phyloP scores from a whole-genome alignment of 306 rosid genomes.

The Lathyrus tuberosus region DNA sequence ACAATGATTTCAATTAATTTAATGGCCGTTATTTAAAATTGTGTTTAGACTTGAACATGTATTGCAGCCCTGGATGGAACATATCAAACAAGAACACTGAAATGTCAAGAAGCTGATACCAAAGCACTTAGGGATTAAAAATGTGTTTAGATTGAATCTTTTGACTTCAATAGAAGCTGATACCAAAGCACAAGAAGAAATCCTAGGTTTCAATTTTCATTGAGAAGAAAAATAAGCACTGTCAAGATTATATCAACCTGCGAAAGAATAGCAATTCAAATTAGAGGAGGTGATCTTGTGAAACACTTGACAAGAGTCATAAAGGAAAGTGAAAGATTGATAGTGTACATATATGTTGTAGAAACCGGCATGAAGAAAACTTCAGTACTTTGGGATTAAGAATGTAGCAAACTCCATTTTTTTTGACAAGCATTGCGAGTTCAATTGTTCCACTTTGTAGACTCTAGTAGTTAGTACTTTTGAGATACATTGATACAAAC shows the following conservation, averaged over 20 bases:
- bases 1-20: too few relatives aligned
- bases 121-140: too few relatives aligned
- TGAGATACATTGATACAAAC: slow-evolving; percentile 44
- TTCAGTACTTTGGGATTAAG: slow-evolving; percentile 5
- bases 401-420: slow-evolving; percentile 10
- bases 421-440: slow-evolving; percentile 15
- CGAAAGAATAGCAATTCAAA: slow-evolving; percentile 33
- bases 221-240: neutral
- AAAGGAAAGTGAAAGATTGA: slow-evolving; percentile 5
- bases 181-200: slow-evolving; percentile 27
- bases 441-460: slow-evolving; percentile 11
- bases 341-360: slow-evolving; percentile 13
- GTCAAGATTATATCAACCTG: slow-evolving; percentile 16
- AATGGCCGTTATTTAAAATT: neutral
- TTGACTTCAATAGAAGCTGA: too few relatives aligned
- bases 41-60: neutral
- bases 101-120: neutral
- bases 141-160: too few relatives aligned
- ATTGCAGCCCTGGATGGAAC: neutral
- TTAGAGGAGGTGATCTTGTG: slow-evolving; percentile 9
- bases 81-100: neutral
- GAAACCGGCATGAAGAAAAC: slow-evolving; percentile 12
- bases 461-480: neutral
- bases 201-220: slow-evolving; percentile 15
- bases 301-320: slow-evolving; percentile 20